Conservation (phyloP, 768 basidiomycete genomes). For the Leccinum subtestaceum region DNA sequence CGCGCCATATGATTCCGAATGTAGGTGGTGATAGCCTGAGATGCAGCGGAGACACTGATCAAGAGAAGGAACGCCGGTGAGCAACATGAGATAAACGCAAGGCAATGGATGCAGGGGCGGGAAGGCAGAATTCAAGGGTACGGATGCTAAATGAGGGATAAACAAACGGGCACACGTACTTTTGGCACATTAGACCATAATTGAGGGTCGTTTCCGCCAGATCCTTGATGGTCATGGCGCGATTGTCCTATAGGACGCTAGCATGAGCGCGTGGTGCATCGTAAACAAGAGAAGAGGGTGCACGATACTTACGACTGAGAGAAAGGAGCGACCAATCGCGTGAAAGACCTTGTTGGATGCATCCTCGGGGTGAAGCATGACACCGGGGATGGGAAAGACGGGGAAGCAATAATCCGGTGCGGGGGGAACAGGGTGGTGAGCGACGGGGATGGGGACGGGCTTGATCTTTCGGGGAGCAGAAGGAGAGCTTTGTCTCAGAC, state of each 20-base stretch:
- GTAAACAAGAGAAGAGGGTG: constrained; percentile 15
- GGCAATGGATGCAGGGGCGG: constrained; percentile 4
- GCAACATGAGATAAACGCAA: constrained; percentile 15
- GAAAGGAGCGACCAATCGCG: constrained; percentile 68
- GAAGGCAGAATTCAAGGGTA: constrained; percentile 8
- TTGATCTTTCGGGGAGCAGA: constrained; percentile 33
- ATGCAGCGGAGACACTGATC: constrained; percentile 68
- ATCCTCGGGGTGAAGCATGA: constrained; percentile 74
- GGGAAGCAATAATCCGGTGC: constrained; percentile 28
- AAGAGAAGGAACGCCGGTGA: constrained; percentile 1
- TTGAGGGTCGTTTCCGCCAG: constrained; percentile 67
- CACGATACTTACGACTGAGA: constrained; percentile 59
- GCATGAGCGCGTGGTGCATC: constrained; percentile 15
- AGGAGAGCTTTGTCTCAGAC: constrained; percentile 46
- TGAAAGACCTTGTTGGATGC: constrained; percentile 68
- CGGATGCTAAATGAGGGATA: constrained; percentile 8
- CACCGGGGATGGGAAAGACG: constrained; percentile 57
- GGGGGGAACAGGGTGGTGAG: constrained; percentile 19
- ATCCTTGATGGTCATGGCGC: constrained; percentile 85
- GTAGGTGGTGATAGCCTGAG: constrained; percentile 82
- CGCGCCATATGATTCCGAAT: constrained; percentile 71
- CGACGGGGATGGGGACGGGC: constrained; percentile 26
- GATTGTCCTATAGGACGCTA: constrained; percentile 54
- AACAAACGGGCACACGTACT: constrained; percentile 44
- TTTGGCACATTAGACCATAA: constrained; percentile 71